Base-by-base conservation (phyloP, 2,329 filamentous ascomycete species). In the Stagonosporopsis cucurbitacearum region DNA sequence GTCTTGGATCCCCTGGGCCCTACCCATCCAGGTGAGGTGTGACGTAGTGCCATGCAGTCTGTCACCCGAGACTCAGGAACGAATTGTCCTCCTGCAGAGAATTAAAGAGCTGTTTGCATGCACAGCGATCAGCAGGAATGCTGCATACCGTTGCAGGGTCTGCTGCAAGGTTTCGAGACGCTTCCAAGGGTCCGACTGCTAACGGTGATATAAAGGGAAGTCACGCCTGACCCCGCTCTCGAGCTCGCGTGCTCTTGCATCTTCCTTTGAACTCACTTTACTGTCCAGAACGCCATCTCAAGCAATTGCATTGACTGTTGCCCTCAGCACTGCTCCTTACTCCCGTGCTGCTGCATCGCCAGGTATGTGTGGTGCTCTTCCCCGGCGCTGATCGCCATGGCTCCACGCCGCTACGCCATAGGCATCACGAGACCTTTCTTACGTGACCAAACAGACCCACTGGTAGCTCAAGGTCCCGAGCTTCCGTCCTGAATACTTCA, bases 401-500 rank as follows among this genome's bases (percentile, higher is more conserved):
- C 69, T 69, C 51, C 50, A 41, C 30, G 50, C 43, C 41, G 42
- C 33, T 52, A 57, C 49, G 49, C 54, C 32, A 57, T 48, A 46
- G 50, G 35, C 43, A 63, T 70, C 71, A 69, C 72, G 72, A 68
- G 71, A 75, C 67, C 65, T 54, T 50, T 54, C 54, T 60, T 54
- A 68, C 67, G 68, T 53, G 49, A 57, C 49, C 46, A 19, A 40
- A 58, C 36, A 58, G 69, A 73, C 64, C 64, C 59, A 60, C 61
- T 57, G 47, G 64, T 55, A 59, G 62, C 63, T 66, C 65, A 57
- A 52, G 65, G 59, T 65, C 58, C 63, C 64, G 59, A 62, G 33
- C 57, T 51, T 63, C 61, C 66, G 67, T 66, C 58, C 62, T 66
- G 42, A 68, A 66, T 73, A 69, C 63, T 67, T 66, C 43, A 64